Evolutionary conservation across 2,329 filamentous ascomycete species (phyloP), one percentile per base, ranked within the genome.

Genomic region (Talaromyces pinophilus): DNA sequence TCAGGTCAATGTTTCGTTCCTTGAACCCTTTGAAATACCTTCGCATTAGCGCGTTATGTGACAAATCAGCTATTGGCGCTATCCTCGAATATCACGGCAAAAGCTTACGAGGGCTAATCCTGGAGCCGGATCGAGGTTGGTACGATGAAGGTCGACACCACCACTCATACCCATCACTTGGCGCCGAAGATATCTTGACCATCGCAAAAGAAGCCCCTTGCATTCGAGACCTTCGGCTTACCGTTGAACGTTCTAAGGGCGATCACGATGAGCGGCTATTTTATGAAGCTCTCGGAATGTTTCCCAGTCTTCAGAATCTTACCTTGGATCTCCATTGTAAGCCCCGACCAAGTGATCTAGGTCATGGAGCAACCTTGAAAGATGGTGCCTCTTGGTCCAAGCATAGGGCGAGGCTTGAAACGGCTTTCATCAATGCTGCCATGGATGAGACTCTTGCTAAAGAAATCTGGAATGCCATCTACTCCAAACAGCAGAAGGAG

Each of bases 151-250:
- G 4, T 38, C 35, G 35, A 38, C 13, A 38, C 35, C 15, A 48
- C 30, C 25, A 61, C 25, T 28, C 59, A 48, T 61, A 61, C 22
- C 42, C 59, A 33, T 15, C n/a, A n/a, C 25, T 60, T 46, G 38
- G 5, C 19, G 8, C 42, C 6, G 25, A 46, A 33, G 40, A 61
- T 48, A 61, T 61, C 13, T 48, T 42, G 25, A 13, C 48, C 40
- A 10, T 61, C 46, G 59, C 40, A 61, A 46, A 61, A 15, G 15
- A 48, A n/a, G 25, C 25, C 13, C 59, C 40, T 22, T 2, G 15
- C 5, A 52, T 52, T 7, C 22, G 22, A 17, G 25, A 52, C 13
- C 25, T 30, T 30, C 48, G 25, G 6, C 13, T 52, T 5, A 52
- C 22, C 7, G n/a, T 52, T 52, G 13, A 52, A 13, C 48, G 48